Percentiles rank a stretch among this genome's conserved stretches.
Conservation (phyloP, 208 protist species). For the Trypanosoma cruzi region DNA sequence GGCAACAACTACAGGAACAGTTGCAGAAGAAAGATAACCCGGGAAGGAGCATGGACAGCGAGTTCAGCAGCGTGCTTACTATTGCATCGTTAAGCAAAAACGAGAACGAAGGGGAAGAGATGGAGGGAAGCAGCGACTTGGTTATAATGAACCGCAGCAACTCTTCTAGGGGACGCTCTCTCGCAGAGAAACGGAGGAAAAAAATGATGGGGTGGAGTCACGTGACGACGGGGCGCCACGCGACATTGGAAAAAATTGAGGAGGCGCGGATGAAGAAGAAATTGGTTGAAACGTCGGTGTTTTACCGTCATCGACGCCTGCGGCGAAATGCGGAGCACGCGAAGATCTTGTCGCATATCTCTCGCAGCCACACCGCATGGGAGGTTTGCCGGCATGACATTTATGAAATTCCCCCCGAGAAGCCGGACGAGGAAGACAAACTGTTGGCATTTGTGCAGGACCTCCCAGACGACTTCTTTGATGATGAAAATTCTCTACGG, state of each 20-base stretch:
- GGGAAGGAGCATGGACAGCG: background rate
- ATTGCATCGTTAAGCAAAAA: too few relatives aligned
- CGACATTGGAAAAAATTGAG: constrained; percentile 18
- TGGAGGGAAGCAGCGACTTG: background rate
- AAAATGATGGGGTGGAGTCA: background rate
- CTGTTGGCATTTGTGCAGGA: constrained; percentile 67
- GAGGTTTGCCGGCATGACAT: constrained; percentile 55
- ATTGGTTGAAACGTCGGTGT: constrained; percentile 45
- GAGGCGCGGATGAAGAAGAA: background rate
- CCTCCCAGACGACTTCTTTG: constrained; percentile 64
- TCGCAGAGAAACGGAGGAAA: background rate
- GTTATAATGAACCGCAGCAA: background rate
- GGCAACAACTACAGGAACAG: background rate
- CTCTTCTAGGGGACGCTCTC: background rate
- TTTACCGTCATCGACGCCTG: constrained; percentile 45
- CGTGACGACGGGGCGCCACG: background rate
- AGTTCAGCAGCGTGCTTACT: background rate
- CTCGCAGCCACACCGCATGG: constrained; percentile 56
- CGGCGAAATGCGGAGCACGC: constrained; percentile 33
- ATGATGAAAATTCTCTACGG: constrained; percentile 51
- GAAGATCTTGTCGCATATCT: constrained; percentile 40
- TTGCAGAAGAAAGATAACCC: background rate
- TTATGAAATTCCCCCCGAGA: constrained; percentile 29
- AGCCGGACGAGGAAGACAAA: constrained; percentile 47
- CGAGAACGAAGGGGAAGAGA: background rate